Conservation (phyloP, 257 asterid species). For the Scutellaria minor region DNA sequence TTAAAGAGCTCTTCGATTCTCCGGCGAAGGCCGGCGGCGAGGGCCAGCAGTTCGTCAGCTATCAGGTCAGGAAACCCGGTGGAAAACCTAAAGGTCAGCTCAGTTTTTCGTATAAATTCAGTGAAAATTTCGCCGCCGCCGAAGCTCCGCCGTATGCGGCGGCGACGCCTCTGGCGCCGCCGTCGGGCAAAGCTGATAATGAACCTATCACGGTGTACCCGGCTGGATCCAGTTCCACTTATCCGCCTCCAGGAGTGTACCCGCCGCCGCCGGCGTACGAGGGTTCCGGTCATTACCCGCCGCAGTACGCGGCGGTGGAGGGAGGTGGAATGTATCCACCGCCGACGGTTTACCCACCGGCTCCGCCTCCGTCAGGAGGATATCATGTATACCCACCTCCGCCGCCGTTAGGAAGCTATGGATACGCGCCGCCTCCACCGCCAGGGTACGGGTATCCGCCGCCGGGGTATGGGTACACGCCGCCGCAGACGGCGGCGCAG, state of each 20-base stretch:
- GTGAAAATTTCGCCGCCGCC: constrained; percentile 44
- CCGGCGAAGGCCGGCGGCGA: constrained; percentile 40
- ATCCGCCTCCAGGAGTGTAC: constrained; percentile 49
- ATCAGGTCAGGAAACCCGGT: constrained; percentile 79
- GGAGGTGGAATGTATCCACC: constrained; percentile 35
- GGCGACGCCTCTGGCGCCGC: constrained; percentile 20
- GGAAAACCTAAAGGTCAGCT: constrained; percentile 87
- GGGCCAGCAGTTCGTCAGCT: constrained; percentile 60
- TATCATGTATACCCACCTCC: constrained; percentile 36
- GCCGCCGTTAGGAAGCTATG: constrained; percentile 47
- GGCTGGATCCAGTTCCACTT: constrained; percentile 56
- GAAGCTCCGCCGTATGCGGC: constrained; percentile 37
- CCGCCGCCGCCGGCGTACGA: constrained; percentile 44
- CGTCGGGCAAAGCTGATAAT: constrained; percentile 29
- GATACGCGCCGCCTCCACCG: constrained; percentile 48
- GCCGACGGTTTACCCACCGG: constrained; percentile 26
- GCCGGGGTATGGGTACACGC: constrained; percentile 63
- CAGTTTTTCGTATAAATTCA: constrained; percentile 62
- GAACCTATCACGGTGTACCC: constrained; percentile 59
- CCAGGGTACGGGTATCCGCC: constrained; percentile 59
- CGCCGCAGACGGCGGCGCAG: constrained; percentile 42
- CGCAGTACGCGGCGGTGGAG: constrained; percentile 27
- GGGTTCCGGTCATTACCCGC: constrained; percentile 39
- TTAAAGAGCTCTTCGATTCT: constrained; percentile 79
- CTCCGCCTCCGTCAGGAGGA: constrained; percentile 24